Base-by-base conservation (phyloP, 2,329 filamentous ascomycete species). In the Phoma sp. region DNA sequence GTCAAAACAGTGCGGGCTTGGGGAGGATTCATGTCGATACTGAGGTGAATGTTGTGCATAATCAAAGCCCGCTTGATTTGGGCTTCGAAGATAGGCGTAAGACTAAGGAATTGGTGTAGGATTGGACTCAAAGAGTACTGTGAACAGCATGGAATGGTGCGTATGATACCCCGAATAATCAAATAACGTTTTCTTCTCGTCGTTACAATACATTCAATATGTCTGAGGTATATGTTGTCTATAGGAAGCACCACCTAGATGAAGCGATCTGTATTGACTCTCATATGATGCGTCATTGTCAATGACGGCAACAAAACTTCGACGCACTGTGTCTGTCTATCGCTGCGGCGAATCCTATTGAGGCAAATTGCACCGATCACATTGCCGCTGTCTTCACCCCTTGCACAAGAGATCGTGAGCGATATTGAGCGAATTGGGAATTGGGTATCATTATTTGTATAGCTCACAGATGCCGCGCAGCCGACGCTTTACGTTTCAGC, bases 21-120 rank as follows among this genome's bases (percentile, higher is more conserved):
- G 33, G 53, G 2, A 43, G 53, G 0, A 56, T 56, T 13, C 47
- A 52, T 13, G 53, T 50, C 14, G 44, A 51, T 36, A 56, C 53
- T 7, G 53, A 56, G 39, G 53, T 56, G 1, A 52, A 52, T 36
- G 44, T 56, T 13, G 47, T 51, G 0, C 38, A 56, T 14, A 36
- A 30, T 32, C 30, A 35, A 1, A 33, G 36, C 32, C 30, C 46
- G 14, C n/a, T 49, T 41, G 41, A 51, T 4, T 22, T 37, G 23
- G 35, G 13, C 2, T 45, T 49, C 7, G 40, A 27, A 7, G 11
- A 37, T 22, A 39, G 36, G 13, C 23, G 24, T 4, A 40, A 49
- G 45, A 45, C 13, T 18, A 36, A 36, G 14, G 46, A 45, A 8
- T 9, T 48, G 35, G 29, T 54, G 6, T 54, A 41, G 30, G 2